Evolutionary conservation across 164 flowering plant species (phyloP).

Genomic region (Cinnamomum chago): DNA sequence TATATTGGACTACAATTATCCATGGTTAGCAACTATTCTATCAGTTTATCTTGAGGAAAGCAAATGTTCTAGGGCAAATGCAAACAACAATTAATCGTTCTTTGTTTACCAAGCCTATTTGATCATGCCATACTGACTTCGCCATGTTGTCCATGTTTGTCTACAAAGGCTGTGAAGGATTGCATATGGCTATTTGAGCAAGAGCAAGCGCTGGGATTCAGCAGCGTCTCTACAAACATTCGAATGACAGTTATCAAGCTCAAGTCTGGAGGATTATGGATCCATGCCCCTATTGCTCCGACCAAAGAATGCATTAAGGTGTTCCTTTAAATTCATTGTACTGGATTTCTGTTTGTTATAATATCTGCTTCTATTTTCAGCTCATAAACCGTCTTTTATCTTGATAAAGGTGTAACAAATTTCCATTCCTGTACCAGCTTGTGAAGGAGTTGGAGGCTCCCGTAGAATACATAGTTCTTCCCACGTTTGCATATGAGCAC

Average conservation of each 20-base stretch:
- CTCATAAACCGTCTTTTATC: not conserved
- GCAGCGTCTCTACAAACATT: constrained; percentile 92
- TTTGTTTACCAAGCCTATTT: not conserved
- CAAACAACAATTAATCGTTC: no score
- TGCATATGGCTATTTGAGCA: constrained; percentile 92
- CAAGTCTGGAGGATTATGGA: constrained; percentile 94
- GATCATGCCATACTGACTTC: constrained; percentile 1
- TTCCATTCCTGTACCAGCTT: constrained; percentile 42
- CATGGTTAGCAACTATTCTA: not conserved
- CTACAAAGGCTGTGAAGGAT: constrained; percentile 69
- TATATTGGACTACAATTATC: not conserved
- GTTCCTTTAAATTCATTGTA: constrained; percentile 3
- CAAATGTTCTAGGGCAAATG: not conserved
- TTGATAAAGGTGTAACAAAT: not conserved
- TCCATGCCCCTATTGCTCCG: constrained; percentile 99
- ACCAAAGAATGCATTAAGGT: constrained; percentile 95
- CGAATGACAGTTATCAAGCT: constrained; percentile 97
- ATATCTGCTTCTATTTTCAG: not conserved
- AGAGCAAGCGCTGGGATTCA: constrained; percentile 96
- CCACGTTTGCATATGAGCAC: constrained; percentile 99
- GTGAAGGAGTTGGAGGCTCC: constrained; percentile 87
- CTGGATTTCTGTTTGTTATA: not conserved
- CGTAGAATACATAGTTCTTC: constrained; percentile 82
- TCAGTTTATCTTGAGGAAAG: not conserved
- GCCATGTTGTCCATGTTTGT: constrained; percentile 1